These are phyloP conservation scores for Citrullus amarus DNA, from an alignment of 306 rosid genomes.

Conservation along the genomic window DNA sequence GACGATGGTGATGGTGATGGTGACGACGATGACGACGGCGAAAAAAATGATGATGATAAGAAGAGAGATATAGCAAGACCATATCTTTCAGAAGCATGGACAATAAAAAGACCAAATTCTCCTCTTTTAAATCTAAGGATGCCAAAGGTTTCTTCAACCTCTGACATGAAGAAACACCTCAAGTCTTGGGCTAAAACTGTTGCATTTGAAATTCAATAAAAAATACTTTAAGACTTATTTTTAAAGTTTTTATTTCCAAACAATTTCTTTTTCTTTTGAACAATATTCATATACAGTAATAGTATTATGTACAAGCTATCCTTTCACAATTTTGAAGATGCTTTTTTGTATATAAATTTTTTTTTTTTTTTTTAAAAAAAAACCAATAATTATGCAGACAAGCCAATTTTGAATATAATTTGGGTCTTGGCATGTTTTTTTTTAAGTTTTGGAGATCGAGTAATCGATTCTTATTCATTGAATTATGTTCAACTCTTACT, in stretches of 20 bases:
- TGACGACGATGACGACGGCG: background rate
- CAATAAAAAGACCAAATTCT: slow-evolving; percentile 50
- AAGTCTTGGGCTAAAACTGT: slow-evolving; percentile 64
- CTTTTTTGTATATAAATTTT: no score
- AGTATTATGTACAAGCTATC: background rate
- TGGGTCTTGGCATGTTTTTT: background rate
- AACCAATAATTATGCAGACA: no score
- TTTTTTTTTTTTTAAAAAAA: no score
- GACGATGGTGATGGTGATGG: background rate
- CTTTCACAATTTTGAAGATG: background rate
- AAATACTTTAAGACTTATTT: background rate
- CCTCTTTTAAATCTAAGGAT: slow-evolving; percentile 43
- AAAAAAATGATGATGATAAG: background rate
- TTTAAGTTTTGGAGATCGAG: no score
- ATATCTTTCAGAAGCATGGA: slow-evolving; percentile 85
- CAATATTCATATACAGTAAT: background rate
- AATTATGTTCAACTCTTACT: background rate
- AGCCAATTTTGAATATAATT: background rate
- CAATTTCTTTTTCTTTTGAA: background rate
- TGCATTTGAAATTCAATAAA: slow-evolving; percentile 48
- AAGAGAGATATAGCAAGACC: slow-evolving; percentile 39
- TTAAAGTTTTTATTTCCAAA: background rate
- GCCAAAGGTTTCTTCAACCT: slow-evolving; percentile 35
- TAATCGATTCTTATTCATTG: no score
- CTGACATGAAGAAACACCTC: slow-evolving; percentile 66